Base-by-base conservation (phyloP, 2,329 filamentous ascomycete species). In the Incumbomyces lentus region DNA sequence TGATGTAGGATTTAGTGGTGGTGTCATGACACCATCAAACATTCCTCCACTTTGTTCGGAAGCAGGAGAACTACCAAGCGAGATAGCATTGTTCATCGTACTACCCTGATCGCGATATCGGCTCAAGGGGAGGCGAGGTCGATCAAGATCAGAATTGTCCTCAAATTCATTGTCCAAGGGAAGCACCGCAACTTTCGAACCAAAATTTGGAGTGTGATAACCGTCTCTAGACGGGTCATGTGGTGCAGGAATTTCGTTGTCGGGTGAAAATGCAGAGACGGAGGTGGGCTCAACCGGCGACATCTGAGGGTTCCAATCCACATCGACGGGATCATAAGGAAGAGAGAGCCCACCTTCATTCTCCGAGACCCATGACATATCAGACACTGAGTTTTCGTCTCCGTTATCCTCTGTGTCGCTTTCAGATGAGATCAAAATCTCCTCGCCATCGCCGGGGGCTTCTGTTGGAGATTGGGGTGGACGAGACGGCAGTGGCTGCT, bases 391-490 rank as follows among this genome's bases (percentile, higher is more conserved):
- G 18, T 17, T 22, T 37, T 35, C 18, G 6, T 22, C 19, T 12
- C 5, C 33, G 17, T 14, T 5, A 16, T 44, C 41, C 4, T n/a
- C 31, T 8, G 33, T 17, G 33, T 44, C 33, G 18, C 18, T 37
- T 22, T 36, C 33, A 7, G 41, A 22, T 16, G 55, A 59, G 31
- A 52, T 44, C 11, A 79, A 54, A 7, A 71, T 48, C 40, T 79
- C 76, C 12, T 73, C 74, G 12, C 66, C 70, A 14, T 68, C 63
- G 13, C 54, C 53, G 10, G 35, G 39, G n/a, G 33, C 38, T 29
- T 48, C 43, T 32, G 32, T 31, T n/a, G n/a, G 39, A 11, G 18
- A 13, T 11, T 37, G 40, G 16, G 29, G 37, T 6, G 30, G 46
- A 34, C 43, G 40, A 42, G 52, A 32, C 19, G 12, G 36, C 32